These are phyloP conservation scores for Yamadazyma siamensis DNA, from an alignment of 1,139 yeast species.

Conservation along the genomic window DNA sequence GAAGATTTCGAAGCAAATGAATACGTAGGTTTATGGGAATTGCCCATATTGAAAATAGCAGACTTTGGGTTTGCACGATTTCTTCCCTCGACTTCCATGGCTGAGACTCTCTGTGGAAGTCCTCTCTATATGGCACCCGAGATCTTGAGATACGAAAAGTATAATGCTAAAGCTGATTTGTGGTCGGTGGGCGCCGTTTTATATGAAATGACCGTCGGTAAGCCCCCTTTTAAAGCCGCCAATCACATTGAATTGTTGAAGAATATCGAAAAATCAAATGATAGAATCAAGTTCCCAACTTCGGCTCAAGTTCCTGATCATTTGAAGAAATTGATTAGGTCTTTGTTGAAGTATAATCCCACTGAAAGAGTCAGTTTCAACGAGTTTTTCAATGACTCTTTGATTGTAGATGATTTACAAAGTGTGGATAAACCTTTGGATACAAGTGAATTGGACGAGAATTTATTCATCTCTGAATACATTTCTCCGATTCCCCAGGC, in stretches of 20 bases:
- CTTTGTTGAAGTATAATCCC: constrained; percentile 78
- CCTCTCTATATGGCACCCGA: constrained; percentile 99
- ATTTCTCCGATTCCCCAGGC: constrained; percentile 33
- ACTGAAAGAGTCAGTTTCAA: constrained; percentile 82
- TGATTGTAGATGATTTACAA: constrained; percentile 45
- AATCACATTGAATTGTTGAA: constrained; percentile 87
- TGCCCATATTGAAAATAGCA: constrained; percentile 89
- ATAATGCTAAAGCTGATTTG: constrained; percentile 93
- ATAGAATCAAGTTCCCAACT: constrained; percentile 71
- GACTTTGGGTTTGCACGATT: constrained; percentile 97
- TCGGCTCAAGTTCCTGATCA: constrained; percentile 58
- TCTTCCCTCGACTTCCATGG: constrained; percentile 87
- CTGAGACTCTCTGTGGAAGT: constrained; percentile 96
- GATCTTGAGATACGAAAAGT: constrained; percentile 87
- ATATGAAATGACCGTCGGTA: constrained; percentile 92
- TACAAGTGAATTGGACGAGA: constrained; percentile 68
- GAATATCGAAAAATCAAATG: constrained; percentile 79
- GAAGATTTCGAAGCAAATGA: constrained; percentile 53
- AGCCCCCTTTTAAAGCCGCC: constrained; percentile 91
- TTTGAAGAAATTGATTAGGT: constrained; percentile 65
- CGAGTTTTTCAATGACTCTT: constrained; percentile 74
- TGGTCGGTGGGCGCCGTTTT: constrained; percentile 98
- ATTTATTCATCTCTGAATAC: constrained; percentile 81
- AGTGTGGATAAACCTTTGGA: constrained; percentile 58
- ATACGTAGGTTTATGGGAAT: constrained; percentile 78